Conservation (phyloP, 805 yeast genomes). For the Brettanomyces anomalus region DNA sequence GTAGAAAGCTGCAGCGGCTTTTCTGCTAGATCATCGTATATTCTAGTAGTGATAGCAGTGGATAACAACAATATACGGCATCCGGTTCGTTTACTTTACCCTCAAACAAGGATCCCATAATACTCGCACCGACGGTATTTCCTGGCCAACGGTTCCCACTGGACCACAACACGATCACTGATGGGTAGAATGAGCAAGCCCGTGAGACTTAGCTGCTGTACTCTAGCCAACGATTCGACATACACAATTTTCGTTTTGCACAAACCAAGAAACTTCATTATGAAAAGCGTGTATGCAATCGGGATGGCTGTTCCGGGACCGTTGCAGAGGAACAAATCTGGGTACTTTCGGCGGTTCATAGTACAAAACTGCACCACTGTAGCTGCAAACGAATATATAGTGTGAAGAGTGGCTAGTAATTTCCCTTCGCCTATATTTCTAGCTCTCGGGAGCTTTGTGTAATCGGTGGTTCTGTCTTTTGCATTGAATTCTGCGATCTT, state of each 20-base stretch:
- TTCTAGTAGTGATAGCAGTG: no score
- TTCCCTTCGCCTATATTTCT: conserved; percentile 30
- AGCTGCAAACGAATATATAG: conserved; percentile 24
- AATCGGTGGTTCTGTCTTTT: conserved; percentile 24
- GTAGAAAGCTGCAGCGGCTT: no score
- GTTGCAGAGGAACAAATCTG: conserved; percentile 37
- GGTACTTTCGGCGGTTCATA: conserved; percentile 9
- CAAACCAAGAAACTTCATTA: conserved; percentile 38
- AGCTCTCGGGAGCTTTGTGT: conserved; percentile 19
- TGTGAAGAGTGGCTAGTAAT: conserved; percentile 23
- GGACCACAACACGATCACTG: conserved; percentile 74
- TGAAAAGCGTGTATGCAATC: conserved; percentile 47
- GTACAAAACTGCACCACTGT: conserved; percentile 6
- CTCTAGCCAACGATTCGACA: conserved; percentile 83
- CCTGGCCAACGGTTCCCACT: conserved; percentile 63
- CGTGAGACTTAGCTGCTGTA: conserved; percentile 60
- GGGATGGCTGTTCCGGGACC: conserved; percentile 85
- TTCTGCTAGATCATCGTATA: no score
- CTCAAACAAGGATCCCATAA: conserved; percentile 63
- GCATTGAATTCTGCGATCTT: conserved; percentile 24
- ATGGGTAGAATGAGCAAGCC: conserved; percentile 67
- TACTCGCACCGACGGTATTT: conserved; percentile 57
- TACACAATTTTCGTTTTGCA: conserved; percentile 56
- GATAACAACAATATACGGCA: no score
- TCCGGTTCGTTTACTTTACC: neutral